phyloP scores from a whole-genome alignment of 1,284 basidiomycete species.

The Porogramme epimiltina region DNA sequence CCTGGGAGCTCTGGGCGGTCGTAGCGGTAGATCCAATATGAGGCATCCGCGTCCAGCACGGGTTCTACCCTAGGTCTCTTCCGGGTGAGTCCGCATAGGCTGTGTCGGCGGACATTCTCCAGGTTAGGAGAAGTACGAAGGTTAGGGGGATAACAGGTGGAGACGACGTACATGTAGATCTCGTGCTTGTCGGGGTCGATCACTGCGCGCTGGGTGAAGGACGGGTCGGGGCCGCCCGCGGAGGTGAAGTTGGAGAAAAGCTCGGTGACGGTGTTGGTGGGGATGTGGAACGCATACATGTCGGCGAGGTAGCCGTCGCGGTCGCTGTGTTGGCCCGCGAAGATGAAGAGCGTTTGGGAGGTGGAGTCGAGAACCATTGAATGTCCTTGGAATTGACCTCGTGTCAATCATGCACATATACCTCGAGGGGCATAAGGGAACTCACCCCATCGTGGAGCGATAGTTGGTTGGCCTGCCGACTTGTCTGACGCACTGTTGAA shows the following conservation, averaged over 20 bases:
- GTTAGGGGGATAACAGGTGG: neutral
- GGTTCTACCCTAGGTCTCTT: constrained; percentile 41
- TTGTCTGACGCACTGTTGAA: constrained; percentile 21
- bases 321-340: constrained; percentile 76
- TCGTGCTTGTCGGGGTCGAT: constrained; percentile 64
- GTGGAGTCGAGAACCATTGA: constrained; percentile 74
- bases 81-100: constrained; percentile 62
- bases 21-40: constrained; percentile 70
- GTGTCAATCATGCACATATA: neutral
- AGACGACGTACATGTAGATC: constrained; percentile 65
- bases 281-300: constrained; percentile 73
- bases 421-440: neutral
- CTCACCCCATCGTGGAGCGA: constrained; percentile 64
- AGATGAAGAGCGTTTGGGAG: constrained; percentile 62
- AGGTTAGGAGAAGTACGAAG: neutral
- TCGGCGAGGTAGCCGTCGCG: constrained; percentile 66
- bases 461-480: constrained; percentile 26
- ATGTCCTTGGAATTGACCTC: constrained; percentile 48
- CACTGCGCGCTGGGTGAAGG: constrained; percentile 71
- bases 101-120: no score
- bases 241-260: constrained; percentile 61
- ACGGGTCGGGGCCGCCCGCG: constrained; percentile 64
- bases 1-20: constrained; percentile 49
- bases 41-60: constrained; percentile 47
- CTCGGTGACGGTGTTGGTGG: constrained; percentile 58